Evolutionary conservation across 192 early-diverging fungal species (phyloP).

Genomic region (Cetraspora pellucida): DNA sequence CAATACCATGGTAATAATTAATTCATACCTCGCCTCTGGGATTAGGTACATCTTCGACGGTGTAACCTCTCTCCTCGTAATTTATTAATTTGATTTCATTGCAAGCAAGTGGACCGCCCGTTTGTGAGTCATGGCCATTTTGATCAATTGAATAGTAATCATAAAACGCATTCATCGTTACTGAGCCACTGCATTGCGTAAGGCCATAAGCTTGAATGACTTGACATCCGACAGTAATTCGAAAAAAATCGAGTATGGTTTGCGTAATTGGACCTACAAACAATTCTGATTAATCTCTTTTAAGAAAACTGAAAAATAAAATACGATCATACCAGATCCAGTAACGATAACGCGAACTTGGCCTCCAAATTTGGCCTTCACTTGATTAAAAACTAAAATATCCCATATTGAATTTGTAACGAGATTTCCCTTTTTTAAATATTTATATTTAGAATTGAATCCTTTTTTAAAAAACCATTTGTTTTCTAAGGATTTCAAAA

Average conservation of each 20-base stretch:
- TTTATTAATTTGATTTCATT: conserved; percentile 80
- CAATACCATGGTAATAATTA: not conserved
- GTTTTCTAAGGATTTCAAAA: conserved; percentile 40
- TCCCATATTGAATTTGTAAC: conserved; percentile 47
- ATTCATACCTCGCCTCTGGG: conserved; percentile 73
- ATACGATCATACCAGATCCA: conserved; percentile 35
- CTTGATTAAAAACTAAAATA: conserved; percentile 48
- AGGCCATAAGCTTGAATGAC: conserved; percentile 58
- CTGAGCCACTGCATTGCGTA: conserved; percentile 41
- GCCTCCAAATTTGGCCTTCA: conserved; percentile 49
- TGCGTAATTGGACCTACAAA: conserved; percentile 21
- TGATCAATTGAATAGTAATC: conserved; percentile 44
- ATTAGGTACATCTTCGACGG: conserved; percentile 66
- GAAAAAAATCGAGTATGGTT: conserved; percentile 54
- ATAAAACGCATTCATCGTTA: conserved; percentile 45
- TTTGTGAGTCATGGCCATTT: conserved; percentile 37
- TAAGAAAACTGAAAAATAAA: not conserved
- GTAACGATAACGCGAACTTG: conserved; percentile 37
- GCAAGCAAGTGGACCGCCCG: conserved; percentile 68
- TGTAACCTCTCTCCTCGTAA: conserved; percentile 75
- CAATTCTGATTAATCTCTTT: not conserved
- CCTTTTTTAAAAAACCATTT: conserved; percentile 45
- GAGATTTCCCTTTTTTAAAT: conserved; percentile 41
- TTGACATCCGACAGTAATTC: conserved; percentile 62
- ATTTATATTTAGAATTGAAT: conserved; percentile 30